Percentiles rank a stretch among this genome's conserved stretches.
Evolutionary conservation across 106 monocot genomes (phyloP).

Genomic region (Dendrobium chrysotoxum): DNA sequence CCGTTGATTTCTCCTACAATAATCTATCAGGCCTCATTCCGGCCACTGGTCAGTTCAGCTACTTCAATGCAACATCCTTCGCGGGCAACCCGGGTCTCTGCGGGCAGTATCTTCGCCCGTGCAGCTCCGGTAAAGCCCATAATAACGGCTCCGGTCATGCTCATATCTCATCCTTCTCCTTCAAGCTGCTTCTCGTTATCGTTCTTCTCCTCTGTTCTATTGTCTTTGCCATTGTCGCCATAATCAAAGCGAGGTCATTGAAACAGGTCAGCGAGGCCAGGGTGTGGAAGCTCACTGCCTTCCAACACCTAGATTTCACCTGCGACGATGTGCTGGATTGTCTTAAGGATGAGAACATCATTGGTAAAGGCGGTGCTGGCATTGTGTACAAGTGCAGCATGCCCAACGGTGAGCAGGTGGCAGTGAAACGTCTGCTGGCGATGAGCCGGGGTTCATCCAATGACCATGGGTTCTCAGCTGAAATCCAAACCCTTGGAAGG

Average conservation of each 20-base stretch:
- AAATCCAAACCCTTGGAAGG: constrained; percentile 79
- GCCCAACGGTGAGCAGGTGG: constrained; percentile 58
- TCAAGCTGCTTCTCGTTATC: constrained; percentile 67
- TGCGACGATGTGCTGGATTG: constrained; percentile 59
- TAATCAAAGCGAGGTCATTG: constrained; percentile 62
- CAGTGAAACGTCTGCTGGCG: constrained; percentile 72
- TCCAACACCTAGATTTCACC: constrained; percentile 75
- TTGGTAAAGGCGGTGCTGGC: constrained; percentile 85
- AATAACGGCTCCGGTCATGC: constrained; percentile 3
- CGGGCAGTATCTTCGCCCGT: constrained; percentile 48
- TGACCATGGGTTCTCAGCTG: constrained; percentile 85
- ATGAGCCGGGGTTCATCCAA: constrained; percentile 52
- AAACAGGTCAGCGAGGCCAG: constrained; percentile 44
- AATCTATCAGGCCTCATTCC: constrained; percentile 82
- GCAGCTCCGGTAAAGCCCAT: constrained; percentile 12
- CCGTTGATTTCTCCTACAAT: constrained; percentile 88
- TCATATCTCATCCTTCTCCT: constrained; percentile 23
- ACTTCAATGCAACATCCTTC: constrained; percentile 88
- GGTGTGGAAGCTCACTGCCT: constrained; percentile 77
- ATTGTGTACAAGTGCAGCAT: constrained; percentile 68
- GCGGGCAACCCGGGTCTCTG: constrained; percentile 59
- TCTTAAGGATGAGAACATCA: constrained; percentile 75
- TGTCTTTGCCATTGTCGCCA: constrained; percentile 56
- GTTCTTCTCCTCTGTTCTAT: constrained; percentile 67
- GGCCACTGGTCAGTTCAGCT: constrained; percentile 81